Evolutionary conservation across 768 basidiomycete species (phyloP).

Genomic region (Phylloporus scabripes): DNA sequence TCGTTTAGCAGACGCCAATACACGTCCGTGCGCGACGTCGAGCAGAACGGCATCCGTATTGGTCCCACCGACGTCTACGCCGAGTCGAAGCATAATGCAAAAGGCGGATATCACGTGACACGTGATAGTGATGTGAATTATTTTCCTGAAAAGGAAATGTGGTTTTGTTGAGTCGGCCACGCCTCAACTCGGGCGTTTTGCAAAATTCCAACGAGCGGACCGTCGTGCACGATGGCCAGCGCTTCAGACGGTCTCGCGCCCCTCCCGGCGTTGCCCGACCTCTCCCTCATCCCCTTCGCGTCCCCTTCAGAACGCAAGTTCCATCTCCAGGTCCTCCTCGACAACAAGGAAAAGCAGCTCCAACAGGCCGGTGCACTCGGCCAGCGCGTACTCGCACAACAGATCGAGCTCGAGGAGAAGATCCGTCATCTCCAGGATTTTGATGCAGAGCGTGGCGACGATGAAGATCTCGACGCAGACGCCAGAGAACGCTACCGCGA

Average conservation of each 20-base stretch:
- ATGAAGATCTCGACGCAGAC: conserved; percentile 59
- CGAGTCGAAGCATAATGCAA: conserved; percentile 17
- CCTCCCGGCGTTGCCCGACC: conserved; percentile 38
- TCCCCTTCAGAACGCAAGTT: conserved; percentile 57
- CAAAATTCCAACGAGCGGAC: conserved; percentile 12
- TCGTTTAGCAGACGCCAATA: conserved; percentile 38
- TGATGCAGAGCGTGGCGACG: conserved; percentile 58
- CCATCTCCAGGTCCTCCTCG: conserved; percentile 66
- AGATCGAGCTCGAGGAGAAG: conserved; percentile 86
- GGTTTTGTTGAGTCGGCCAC: conserved; percentile 3
- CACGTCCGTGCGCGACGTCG: conserved; percentile 7
- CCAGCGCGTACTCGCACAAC: conserved; percentile 89
- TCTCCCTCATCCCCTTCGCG: conserved; percentile 37
- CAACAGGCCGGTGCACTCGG: conserved; percentile 89
- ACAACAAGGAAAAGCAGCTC: conserved; percentile 88
- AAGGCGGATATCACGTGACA: neutral
- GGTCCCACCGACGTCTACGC: conserved; percentile 33
- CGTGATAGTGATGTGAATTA: neutral
- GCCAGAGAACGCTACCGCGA: conserved; percentile 72
- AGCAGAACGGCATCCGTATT: conserved; percentile 33
- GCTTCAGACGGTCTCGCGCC: conserved; percentile 33
- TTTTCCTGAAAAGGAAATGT: conserved; percentile 1
- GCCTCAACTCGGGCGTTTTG: neutral
- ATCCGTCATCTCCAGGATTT: conserved; percentile 76
- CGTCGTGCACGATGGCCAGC: conserved; percentile 35